phyloP scores from a whole-genome alignment of 169 alveolate genomes.

The Cryptosporidium felis region DNA sequence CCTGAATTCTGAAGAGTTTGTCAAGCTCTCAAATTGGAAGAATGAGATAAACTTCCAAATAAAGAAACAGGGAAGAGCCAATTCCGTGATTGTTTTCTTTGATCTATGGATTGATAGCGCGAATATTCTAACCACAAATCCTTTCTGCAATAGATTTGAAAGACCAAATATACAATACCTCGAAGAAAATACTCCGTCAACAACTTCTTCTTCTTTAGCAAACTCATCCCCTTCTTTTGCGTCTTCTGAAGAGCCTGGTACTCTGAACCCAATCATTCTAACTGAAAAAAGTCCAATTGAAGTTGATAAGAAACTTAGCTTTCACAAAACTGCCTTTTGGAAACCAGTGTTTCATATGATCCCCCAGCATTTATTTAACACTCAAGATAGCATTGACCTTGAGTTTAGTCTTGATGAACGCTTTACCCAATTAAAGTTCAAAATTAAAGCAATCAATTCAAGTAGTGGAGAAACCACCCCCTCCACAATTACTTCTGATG shows the following conservation, averaged over 20 bases:
- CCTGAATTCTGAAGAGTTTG: constrained; percentile 25
- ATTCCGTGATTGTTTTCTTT: constrained; percentile 25
- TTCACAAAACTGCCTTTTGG: constrained; percentile 47
- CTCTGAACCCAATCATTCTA: too few relatives aligned
- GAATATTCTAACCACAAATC: constrained; percentile 31
- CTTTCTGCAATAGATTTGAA: background rate
- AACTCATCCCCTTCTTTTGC: background rate
- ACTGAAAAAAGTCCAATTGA: background rate
- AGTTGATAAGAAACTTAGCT: background rate
- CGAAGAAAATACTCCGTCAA: constrained; percentile 24
- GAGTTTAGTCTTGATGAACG: constrained; percentile 6
- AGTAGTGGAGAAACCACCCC: constrained; percentile 44
- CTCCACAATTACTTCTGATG: constrained; percentile 61
- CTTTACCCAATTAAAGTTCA: constrained; percentile 38
- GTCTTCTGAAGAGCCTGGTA: background rate
- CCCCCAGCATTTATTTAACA: constrained; percentile 4
- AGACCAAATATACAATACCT: background rate
- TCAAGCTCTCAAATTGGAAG: constrained; percentile 8
- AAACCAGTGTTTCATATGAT: constrained; percentile 60
- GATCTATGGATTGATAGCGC: constrained; percentile 47
- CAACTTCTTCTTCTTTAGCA: constrained; percentile 8
- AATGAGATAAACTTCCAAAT: background rate
- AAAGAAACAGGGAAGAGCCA: constrained; percentile 39
- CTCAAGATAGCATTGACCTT: constrained; percentile 28
- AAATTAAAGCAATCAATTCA: constrained; percentile 7